Percentiles rank a stretch among this genome's conserved stretches.
Conservation (phyloP, 108 stramenopile species). For the Stephanodiscus triporus region DNA sequence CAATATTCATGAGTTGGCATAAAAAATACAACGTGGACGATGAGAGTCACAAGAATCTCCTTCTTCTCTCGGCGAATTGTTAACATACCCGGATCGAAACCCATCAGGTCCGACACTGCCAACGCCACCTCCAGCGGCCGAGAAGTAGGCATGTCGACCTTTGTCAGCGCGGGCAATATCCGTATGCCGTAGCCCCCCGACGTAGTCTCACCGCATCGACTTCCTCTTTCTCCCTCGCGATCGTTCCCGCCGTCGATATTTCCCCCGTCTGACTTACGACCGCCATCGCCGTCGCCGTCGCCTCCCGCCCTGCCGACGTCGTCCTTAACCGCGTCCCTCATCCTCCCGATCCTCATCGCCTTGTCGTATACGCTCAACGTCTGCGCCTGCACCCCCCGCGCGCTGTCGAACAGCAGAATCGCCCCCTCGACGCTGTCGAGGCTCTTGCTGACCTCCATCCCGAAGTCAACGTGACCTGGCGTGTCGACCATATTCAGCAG, state of each 20-base stretch:
- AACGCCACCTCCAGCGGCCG: slow-evolving; percentile 83
- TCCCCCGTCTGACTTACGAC: neutral
- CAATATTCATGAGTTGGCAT: too few species aligned
- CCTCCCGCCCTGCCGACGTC: neutral
- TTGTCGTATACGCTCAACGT: slow-evolving; percentile 95
- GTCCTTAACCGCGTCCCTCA: slow-evolving; percentile 46
- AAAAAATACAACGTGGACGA: too few species aligned
- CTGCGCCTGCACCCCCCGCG: slow-evolving; percentile 98
- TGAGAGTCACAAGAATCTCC: neutral
- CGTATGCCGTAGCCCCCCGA: neutral
- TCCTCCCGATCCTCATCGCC: slow-evolving; percentile 71
- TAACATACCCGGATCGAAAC: slow-evolving; percentile 92
- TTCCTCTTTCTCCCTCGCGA: slow-evolving; percentile 57
- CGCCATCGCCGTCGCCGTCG: neutral
- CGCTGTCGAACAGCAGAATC: slow-evolving; percentile 88
- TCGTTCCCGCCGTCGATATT: slow-evolving; percentile 33
- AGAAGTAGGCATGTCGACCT: slow-evolving; percentile 94
- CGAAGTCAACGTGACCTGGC: slow-evolving; percentile 97
- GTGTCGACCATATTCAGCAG: slow-evolving; percentile 96
- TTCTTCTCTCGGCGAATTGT: too few species aligned
- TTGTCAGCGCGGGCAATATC: slow-evolving; percentile 90
- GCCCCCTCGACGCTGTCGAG: slow-evolving; percentile 96
- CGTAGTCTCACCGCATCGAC: slow-evolving; percentile 7
- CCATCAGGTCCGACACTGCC: slow-evolving; percentile 84
- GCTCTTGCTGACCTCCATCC: slow-evolving; percentile 90